phyloP scores from a whole-genome alignment of 2,329 filamentous ascomycete genomes.

The Xylariomycetidae sp. region DNA sequence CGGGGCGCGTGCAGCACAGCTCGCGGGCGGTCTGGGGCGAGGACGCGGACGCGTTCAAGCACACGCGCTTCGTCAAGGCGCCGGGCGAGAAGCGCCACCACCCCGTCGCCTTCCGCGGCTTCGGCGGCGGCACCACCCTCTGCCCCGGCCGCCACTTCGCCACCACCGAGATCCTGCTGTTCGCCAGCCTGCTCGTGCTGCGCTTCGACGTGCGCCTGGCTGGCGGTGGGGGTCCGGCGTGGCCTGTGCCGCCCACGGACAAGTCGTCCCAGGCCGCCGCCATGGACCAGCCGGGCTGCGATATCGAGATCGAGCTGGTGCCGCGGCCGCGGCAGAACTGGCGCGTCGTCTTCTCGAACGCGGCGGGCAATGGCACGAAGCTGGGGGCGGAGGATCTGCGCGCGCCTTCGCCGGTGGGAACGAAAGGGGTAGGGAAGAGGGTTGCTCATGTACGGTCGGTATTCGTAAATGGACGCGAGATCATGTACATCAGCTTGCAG shows the following conservation, averaged over 20 bases:
- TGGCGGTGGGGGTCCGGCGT: too few relatives aligned
- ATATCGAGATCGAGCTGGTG: slow-evolving; percentile 1
- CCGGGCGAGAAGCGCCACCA: slow-evolving; percentile 2
- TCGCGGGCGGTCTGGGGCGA: slow-evolving; percentile 7
- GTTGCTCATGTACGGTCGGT: too few relatives aligned
- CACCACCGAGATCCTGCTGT: slow-evolving; percentile 6
- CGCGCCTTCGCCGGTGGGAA: too few relatives aligned
- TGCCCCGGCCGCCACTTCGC: slow-evolving; percentile 13
- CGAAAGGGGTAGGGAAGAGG: too few relatives aligned
- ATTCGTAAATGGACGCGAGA: too few relatives aligned
- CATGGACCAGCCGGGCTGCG: slow-evolving; percentile 1
- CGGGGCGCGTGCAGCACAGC: slow-evolving; percentile 9
- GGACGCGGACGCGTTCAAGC: slow-evolving; percentile 3
- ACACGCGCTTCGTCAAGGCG: slow-evolving; percentile 2
- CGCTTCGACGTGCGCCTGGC: slow-evolving; percentile 5
- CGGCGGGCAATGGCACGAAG: neutral
- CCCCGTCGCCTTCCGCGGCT: slow-evolving; percentile 9
- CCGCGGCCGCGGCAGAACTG: neutral
- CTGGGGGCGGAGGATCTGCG: neutral
- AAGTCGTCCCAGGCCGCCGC: slow-evolving; percentile 1
- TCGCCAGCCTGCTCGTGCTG: slow-evolving; percentile 5
- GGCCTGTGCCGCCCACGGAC: neutral
- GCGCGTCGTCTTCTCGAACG: neutral
- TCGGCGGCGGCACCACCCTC: slow-evolving; percentile 10
- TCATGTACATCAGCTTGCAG: too few relatives aligned